These are phyloP conservation scores for Silene uniflora DNA, from an alignment of 148 eudicot genomes.

Conservation along the genomic window DNA sequence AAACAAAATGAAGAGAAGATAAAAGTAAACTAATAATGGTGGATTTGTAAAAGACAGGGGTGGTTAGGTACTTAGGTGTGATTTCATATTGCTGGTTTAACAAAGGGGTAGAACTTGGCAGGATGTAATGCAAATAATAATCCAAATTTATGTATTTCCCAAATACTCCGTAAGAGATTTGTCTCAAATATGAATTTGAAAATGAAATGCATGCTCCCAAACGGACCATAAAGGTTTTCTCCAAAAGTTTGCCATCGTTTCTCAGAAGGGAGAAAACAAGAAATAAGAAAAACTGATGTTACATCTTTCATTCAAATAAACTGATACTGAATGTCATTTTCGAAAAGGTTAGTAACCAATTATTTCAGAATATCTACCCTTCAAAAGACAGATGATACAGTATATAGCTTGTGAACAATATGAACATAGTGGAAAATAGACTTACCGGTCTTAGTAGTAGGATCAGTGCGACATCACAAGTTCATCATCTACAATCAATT, in stretches of 20 bases:
- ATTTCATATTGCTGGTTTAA: too few species aligned
- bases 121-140: too few species aligned
- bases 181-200: too few species aligned
- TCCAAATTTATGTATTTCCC: too few species aligned
- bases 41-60: too few species aligned
- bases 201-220: too few species aligned
- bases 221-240: neutral
- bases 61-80: too few species aligned
- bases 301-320: neutral
- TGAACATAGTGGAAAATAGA: constrained; percentile 3
- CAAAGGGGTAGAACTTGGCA: too few species aligned
- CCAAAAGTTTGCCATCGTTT: constrained; percentile 1
- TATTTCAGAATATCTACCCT: neutral
- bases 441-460: constrained; percentile 11
- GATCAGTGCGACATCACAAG: neutral
- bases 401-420: neutral
- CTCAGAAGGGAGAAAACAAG: too few species aligned
- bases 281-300: neutral
- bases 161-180: too few species aligned
- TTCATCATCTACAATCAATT: constrained; percentile 19
- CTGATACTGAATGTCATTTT: neutral
- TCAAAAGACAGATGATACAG: neutral
- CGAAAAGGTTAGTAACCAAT: neutral
- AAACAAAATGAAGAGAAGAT: too few species aligned
- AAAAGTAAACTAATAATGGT: too few species aligned